Evolutionary conservation across 495 filamentous ascomycete species (phyloP).

Genomic region (Staphylotrichum longicolle): DNA sequence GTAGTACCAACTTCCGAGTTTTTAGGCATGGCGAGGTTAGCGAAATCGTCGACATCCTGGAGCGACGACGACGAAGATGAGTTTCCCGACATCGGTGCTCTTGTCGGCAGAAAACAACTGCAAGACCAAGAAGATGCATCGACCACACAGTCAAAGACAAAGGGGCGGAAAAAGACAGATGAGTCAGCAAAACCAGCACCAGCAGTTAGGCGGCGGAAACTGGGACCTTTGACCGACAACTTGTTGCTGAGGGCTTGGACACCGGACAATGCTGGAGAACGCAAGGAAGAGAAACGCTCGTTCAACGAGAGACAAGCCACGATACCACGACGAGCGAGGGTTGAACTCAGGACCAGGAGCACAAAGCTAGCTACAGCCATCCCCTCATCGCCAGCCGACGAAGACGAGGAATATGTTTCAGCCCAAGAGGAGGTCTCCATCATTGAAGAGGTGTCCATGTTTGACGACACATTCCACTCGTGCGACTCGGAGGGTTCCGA

Average conservation of each 20-base stretch:
- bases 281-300: not conserved
- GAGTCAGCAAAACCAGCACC: constrained; percentile 14
- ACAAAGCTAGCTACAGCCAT: constrained; percentile 16
- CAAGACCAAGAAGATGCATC: not conserved
- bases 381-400: constrained; percentile 19
- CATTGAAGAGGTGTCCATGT: constrained; percentile 26
- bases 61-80: constrained; percentile 31
- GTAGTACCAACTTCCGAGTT: not conserved
- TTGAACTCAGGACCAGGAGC: constrained; percentile 27
- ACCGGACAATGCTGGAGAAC: constrained; percentile 15
- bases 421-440: constrained; percentile 29
- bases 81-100: constrained; percentile 35
- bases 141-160: not conserved
- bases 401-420: constrained; percentile 25
- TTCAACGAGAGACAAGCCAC: not conserved
- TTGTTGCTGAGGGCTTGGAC: constrained; percentile 28
- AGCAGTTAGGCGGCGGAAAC: constrained; percentile 27
- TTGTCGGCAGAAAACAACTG: constrained; percentile 9
- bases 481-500: constrained; percentile 22
- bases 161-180: not conserved
- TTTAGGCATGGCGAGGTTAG: constrained; percentile 15
- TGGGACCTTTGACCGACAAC: constrained; percentile 25
- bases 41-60: constrained; percentile 7
- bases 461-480: constrained; percentile 22
- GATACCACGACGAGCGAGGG: constrained; percentile 13